These are phyloP conservation scores for Colletotrichum viniferum DNA, from an alignment of 2,329 filamentous ascomycete species.

Conservation along the genomic window DNA sequence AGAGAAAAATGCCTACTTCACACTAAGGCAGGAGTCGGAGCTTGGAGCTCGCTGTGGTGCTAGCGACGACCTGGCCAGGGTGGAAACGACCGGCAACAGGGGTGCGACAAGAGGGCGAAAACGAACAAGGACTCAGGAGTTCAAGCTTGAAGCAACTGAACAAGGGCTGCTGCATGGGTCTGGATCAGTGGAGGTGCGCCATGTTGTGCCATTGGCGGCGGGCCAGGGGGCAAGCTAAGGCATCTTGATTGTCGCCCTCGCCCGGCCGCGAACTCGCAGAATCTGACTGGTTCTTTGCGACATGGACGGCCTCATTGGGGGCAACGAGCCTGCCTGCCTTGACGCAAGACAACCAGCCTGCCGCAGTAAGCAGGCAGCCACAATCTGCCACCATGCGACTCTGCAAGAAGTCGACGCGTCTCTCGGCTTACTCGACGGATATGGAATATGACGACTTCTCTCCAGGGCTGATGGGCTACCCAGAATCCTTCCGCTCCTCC, in stretches of 20 bases:
- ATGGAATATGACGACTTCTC: constrained; percentile 14
- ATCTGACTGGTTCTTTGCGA: background rate
- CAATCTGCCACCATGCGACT: background rate
- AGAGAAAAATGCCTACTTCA: background rate
- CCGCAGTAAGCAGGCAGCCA: background rate
- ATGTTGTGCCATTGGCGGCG: constrained; percentile 22
- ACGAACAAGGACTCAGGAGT: background rate
- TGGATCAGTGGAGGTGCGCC: constrained; percentile 19
- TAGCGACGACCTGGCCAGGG: constrained; percentile 10
- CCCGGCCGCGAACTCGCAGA: background rate
- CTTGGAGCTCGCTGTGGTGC: constrained; percentile 15
- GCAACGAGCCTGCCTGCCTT: background rate
- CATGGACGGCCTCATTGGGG: constrained; percentile 9
- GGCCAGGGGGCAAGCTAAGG: constrained; percentile 10
- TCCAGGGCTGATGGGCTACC: background rate
- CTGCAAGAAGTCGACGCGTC: constrained; percentile 1
- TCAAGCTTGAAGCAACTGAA: constrained; percentile 17
- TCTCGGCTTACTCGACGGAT: background rate
- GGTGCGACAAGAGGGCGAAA: constrained; percentile 4
- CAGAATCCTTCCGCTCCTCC: constrained; percentile 3
- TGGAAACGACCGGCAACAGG: constrained; percentile 13
- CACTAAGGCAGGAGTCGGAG: constrained; percentile 1
- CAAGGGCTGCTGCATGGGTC: constrained; percentile 17
- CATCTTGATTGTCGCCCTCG: constrained; percentile 17
- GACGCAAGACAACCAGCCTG: constrained; percentile 4